Conservation (phyloP, 306 rosid genomes). For the Urtica urens region DNA sequence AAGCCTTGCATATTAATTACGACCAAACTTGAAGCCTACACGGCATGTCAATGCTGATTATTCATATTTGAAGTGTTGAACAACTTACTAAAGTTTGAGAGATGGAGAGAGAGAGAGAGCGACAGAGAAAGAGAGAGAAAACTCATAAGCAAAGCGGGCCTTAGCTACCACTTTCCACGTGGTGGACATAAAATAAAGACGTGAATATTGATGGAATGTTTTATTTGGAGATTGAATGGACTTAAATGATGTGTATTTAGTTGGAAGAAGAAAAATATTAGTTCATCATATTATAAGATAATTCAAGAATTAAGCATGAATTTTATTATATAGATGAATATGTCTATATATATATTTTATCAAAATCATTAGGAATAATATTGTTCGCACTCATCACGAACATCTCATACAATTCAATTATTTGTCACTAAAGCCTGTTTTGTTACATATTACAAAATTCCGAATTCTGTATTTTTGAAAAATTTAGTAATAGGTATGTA, state of each 20-base stretch:
- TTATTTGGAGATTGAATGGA: neutral
- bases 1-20: too few relatives aligned
- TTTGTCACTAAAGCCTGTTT: too few relatives aligned
- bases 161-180: neutral
- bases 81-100: neutral
- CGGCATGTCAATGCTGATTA: neutral
- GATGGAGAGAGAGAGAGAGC: neutral
- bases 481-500: too few relatives aligned
- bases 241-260: neutral
- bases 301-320: too few relatives aligned
- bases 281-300: too few relatives aligned
- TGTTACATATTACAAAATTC: too few relatives aligned
- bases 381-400: too few relatives aligned
- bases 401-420: too few relatives aligned
- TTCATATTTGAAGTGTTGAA: neutral
- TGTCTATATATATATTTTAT: too few relatives aligned
- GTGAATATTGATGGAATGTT: slow-evolving; percentile 5
- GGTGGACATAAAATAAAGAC: neutral
- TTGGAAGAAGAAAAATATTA: neutral
- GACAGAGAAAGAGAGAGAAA: neutral
- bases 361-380: too few relatives aligned
- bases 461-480: too few relatives aligned
- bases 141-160: neutral
- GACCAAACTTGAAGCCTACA: slow-evolving; percentile 1
- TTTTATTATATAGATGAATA: too few relatives aligned